Evolutionary conservation across 2,329 filamentous ascomycete genomes (phyloP).

Genomic region (Ilyonectria mors-panacis): DNA sequence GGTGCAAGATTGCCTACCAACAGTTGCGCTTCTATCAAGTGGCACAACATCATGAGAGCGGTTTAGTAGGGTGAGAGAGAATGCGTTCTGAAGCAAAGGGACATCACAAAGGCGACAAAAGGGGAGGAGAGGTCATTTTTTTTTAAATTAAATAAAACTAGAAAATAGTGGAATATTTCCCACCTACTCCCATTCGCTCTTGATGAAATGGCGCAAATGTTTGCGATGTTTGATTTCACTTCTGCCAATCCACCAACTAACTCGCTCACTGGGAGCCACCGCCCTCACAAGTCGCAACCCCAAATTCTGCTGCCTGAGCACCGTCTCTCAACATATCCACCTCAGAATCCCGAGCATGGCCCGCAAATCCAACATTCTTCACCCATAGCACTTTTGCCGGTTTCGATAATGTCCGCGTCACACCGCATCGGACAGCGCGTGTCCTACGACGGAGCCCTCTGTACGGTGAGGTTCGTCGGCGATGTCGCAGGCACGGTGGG

Average conservation of each 20-base stretch:
- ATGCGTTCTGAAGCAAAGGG: too few species aligned
- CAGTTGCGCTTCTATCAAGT: too few species aligned
- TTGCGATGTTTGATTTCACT: not conserved
- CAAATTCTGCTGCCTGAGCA: conserved; percentile 39
- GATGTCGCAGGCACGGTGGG: conserved; percentile 82
- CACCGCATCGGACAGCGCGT: conserved; percentile 79
- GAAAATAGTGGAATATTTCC: too few species aligned
- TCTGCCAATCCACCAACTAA: conserved; percentile 2
- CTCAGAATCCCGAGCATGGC: conserved; percentile 6
- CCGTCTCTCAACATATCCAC: conserved; percentile 18
- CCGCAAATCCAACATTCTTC: not conserved
- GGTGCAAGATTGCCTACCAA: too few species aligned
- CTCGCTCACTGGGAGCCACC: conserved; percentile 1
- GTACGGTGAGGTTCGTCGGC: conserved; percentile 89
- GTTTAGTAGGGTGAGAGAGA: too few species aligned
- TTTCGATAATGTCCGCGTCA: conserved; percentile 54
- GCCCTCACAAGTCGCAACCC: not conserved
- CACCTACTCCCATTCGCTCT: not conserved
- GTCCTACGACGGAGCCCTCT: conserved; percentile 82
- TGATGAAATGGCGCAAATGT: not conserved
- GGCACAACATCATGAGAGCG: too few species aligned
- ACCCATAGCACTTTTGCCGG: not conserved
- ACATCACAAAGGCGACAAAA: too few species aligned
- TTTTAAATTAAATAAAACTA: too few species aligned
- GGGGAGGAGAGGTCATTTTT: too few species aligned